Evolutionary conservation across 345 rosid genomes (phyloP), one percentile per base, ranked within the genome.

Genomic region (Camelina sativa): DNA sequence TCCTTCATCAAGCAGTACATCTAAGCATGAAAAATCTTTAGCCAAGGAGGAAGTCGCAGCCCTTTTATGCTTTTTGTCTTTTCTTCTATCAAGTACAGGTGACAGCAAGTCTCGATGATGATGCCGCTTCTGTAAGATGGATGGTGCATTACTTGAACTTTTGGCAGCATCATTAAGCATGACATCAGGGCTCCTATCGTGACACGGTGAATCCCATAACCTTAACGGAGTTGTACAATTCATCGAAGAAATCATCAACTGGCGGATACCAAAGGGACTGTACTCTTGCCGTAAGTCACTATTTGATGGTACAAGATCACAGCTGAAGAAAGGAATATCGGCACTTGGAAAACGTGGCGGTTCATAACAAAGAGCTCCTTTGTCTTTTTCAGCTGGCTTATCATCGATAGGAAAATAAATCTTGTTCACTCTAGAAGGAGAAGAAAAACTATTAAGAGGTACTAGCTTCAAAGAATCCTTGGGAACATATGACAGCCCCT

Each of bases 221-320:
- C 90, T 83, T 78, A 85, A 89, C 51, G 99, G 99, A 74, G 96
- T 86, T 64, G 89, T 82, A 83, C 92, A 90, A 80, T 82, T 83
- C 86, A 84, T 84, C 56, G 99, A 89, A 66, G 97, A 86, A 84
- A 89, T 83, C 97, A 89, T 89, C 75, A 92, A 78, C 81, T 95
- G 99, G 47, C 99, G 99, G 71, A 95, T 89, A 46, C 99, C 99
- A 58, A 95, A 89, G 56, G 99, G 99, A 73, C 99, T 95, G 74
- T 88, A 95, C 72, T 95, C 99, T 82, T 86, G 97, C 82, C 86
- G 94, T 82, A 82, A 84, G 75, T 92, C 92, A 66, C 84, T 81
- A 58, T 87, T 85, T 76, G 97, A 82, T 69, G 86, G 89, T 82
- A 87, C 77, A 77, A 95, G 98, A 80, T 95, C 99, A 82, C 99